A percentile compares a stretch with the other conserved stretches of the same genome.
These are phyloP conservation scores for Cordyceps sp. DNA, from an alignment of 2,329 filamentous ascomycete species.

Conservation along the genomic window DNA sequence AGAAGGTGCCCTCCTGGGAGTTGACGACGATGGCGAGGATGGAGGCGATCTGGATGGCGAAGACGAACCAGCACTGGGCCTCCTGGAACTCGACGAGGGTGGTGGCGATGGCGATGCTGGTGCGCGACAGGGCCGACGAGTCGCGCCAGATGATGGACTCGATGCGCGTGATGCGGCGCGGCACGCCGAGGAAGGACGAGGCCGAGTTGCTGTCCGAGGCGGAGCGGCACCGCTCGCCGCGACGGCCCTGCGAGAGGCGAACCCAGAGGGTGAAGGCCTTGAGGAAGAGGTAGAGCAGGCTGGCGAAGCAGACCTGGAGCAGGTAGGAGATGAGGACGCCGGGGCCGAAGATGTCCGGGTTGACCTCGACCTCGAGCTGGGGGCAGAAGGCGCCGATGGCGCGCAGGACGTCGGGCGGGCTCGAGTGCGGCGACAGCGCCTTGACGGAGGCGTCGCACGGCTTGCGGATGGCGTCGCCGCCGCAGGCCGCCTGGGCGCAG, in stretches of 20 bases:
- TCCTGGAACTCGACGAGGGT: constrained; percentile 24
- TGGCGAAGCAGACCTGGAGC: constrained; percentile 19
- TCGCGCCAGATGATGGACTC: constrained; percentile 20
- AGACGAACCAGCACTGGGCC: constrained; percentile 22
- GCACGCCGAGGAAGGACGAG: no score
- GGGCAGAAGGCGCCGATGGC: constrained; percentile 19
- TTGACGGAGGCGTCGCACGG: constrained; percentile 13
- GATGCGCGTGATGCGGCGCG: constrained; percentile 16
- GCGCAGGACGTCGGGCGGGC: constrained; percentile 13
- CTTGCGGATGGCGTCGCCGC: constrained; percentile 14
- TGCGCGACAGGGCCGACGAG: constrained; percentile 17
- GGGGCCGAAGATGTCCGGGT: constrained; percentile 22
- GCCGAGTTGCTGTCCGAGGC: background rate
- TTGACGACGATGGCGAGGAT: constrained; percentile 23
- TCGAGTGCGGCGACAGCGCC: constrained; percentile 10
- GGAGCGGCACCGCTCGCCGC: background rate
- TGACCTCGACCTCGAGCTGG: constrained; percentile 17
- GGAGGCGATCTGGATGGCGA: constrained; percentile 21
- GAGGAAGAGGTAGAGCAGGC: constrained; percentile 15
- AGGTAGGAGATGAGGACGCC: constrained; percentile 22
- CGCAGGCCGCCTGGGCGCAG: constrained; percentile 18
- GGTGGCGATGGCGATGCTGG: constrained; percentile 20
- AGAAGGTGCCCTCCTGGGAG: constrained; percentile 21
- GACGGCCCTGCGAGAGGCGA: constrained; percentile 11
- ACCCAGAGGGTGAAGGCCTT: constrained; percentile 20